phyloP scores from a whole-genome alignment of 768 basidiomycete species.

The Boletus reticulatus region DNA sequence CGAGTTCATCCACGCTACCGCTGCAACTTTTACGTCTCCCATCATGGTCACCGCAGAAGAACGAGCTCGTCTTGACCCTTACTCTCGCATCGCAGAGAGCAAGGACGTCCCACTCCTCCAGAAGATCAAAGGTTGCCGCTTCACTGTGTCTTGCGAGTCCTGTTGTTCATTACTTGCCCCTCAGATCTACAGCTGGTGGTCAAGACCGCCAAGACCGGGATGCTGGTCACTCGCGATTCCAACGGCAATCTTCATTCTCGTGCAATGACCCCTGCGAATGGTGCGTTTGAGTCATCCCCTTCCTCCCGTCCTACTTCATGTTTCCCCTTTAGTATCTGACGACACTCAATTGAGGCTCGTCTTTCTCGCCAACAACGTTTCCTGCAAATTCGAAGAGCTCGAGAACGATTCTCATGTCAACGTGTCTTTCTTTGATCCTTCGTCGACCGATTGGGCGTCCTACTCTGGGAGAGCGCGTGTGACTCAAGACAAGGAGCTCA shows the following conservation, averaged over 20 bases:
- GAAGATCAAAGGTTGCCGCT: constrained; percentile 55
- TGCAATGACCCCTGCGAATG: constrained; percentile 72
- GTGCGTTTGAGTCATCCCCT: constrained; percentile 36
- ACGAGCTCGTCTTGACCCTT: constrained; percentile 61
- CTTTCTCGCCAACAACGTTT: constrained; percentile 73
- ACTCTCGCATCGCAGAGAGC: constrained; percentile 63
- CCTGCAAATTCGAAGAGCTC: constrained; percentile 76
- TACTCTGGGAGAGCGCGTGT: constrained; percentile 72
- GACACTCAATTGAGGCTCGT: constrained; percentile 53
- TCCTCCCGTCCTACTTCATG: neutral
- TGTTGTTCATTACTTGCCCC: neutral
- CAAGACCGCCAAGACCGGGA: constrained; percentile 61
- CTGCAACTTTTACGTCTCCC: neutral
- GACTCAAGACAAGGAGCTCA: constrained; percentile 56
- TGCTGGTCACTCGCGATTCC: constrained; percentile 72
- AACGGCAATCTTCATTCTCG: constrained; percentile 75
- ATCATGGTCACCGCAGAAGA: constrained; percentile 25
- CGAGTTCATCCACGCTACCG: neutral
- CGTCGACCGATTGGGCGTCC: constrained; percentile 77
- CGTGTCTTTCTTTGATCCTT: constrained; percentile 69
- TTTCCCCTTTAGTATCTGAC: constrained; percentile 34
- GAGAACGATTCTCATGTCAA: constrained; percentile 76
- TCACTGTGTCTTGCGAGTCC: neutral
- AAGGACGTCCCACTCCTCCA: constrained; percentile 54
- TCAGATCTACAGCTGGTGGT: constrained; percentile 65